These are phyloP conservation scores for Didymellaceae sp. DNA, from an alignment of 2,329 filamentous ascomycete genomes.

Conservation along the genomic window DNA sequence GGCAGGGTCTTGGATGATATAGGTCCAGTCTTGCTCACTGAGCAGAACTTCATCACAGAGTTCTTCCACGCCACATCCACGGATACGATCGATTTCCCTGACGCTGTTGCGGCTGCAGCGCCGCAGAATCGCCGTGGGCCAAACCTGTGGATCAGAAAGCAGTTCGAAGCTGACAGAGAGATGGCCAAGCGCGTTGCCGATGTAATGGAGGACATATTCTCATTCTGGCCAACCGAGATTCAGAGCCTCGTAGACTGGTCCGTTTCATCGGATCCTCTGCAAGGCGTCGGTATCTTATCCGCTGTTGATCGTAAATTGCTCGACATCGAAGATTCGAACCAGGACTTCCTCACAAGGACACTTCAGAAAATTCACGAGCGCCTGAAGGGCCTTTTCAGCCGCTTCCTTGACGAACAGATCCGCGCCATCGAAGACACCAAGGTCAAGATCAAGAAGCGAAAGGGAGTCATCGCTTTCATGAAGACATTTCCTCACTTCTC, in stretches of 20 bases:
- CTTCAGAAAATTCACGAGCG: constrained; percentile 80
- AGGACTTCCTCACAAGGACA: constrained; percentile 84
- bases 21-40: constrained; percentile 81
- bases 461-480: constrained; percentile 95
- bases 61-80: constrained; percentile 95
- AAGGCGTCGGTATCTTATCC: constrained; percentile 87
- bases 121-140: constrained; percentile 74
- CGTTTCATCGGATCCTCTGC: constrained; percentile 78
- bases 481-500: constrained; percentile 89
- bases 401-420: constrained; percentile 93
- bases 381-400: constrained; percentile 77
- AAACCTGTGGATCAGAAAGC: constrained; percentile 74
- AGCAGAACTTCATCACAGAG: constrained; percentile 97
- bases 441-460: constrained; percentile 98
- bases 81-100: constrained; percentile 81
- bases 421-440: constrained; percentile 97
- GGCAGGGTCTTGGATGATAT: constrained; percentile 80
- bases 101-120: constrained; percentile 70
- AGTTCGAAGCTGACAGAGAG: constrained; percentile 87
- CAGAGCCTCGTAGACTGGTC: constrained; percentile 85
- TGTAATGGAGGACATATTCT: constrained; percentile 87
- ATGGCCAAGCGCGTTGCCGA: constrained; percentile 84
- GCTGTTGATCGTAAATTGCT: constrained; percentile 79
- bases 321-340: constrained; percentile 85
- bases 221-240: constrained; percentile 79